Base-by-base conservation (phyloP, 805 yeast genomes). In the Starmerella gropengiesseri region DNA sequence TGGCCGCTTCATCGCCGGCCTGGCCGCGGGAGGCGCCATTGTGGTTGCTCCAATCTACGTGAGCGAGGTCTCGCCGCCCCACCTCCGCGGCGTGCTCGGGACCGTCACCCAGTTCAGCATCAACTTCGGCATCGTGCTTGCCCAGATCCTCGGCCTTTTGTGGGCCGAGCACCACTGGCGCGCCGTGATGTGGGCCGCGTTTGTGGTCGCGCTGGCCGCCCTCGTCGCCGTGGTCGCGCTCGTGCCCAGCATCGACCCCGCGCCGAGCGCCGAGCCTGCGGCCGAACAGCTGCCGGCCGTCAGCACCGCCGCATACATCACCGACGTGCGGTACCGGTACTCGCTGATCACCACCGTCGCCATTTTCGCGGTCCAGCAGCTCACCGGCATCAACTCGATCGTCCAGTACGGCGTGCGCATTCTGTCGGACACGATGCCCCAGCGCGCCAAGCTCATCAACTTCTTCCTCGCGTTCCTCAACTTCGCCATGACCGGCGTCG, bases 401-500 rank as follows among this genome's bases (percentile, higher is more conserved):
- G 76, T 91, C 17, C 84, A 89, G 58, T 91, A 89, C 60, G 98
- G 98, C 4, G 95, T 89, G 5, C 74, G 83, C 12, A 81, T 89
- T 1, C 66, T 91, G 40, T 68, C 78, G n/a, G 65, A 74, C 7
- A 64, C 81, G 4, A 70, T 85, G 49, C 95, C 97, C 2, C 63
- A 73, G 11, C 68, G 74, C 43, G 78, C 96, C 2, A 73, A 81
- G 5, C 52, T 71, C 8, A 74, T 87, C 52, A 89, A 87, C 56
- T 77, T 89, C 53, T 58, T 76, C 38, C 79, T 91, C 26, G 82
- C 95, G 2, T 51, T 78, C 1, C 70, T 80, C 5, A 89, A 89
- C 59, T 77, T 81, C 19, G 63, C 77, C 2, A 75, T 84, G 33
- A 91, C 97, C 0, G 73, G 76, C 46, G 62, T 68, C 0, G 74